phyloP scores from a whole-genome alignment of 495 filamentous ascomycete species.

The Penicillium mononematosum region DNA sequence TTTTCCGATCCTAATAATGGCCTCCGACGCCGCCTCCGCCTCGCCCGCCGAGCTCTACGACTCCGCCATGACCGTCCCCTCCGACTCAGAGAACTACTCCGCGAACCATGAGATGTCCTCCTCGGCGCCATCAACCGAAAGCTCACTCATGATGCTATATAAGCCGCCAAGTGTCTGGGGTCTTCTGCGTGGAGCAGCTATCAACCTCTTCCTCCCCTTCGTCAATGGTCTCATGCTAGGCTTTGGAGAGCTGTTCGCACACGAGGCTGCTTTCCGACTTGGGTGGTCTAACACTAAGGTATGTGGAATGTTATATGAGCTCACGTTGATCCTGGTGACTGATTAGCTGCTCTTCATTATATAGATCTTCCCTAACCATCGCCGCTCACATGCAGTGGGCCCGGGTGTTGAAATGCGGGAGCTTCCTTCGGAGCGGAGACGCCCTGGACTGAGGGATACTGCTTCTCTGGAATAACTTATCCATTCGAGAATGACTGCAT shows the following conservation, averaged over 20 bases:
- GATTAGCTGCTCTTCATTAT: neutral
- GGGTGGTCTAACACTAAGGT: constrained; percentile 95
- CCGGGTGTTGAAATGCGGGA: constrained; percentile 65
- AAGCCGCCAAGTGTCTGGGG: constrained; percentile 82
- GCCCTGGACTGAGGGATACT: constrained; percentile 49
- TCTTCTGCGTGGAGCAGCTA: constrained; percentile 81
- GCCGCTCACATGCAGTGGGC: constrained; percentile 57
- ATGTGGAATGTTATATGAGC: constrained; percentile 21
- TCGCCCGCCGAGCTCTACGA: constrained; percentile 64
- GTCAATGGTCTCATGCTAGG: constrained; percentile 98
- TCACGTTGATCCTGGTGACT: constrained; percentile 6
- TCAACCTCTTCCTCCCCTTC: constrained; percentile 92
- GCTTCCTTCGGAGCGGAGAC: constrained; percentile 49
- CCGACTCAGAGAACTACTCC: constrained; percentile 88
- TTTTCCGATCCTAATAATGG: constrained; percentile 29
- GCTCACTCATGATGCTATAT: constrained; percentile 83
- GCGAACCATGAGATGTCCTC: constrained; percentile 61
- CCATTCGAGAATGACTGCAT: constrained; percentile 15
- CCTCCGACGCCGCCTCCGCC: constrained; percentile 44
- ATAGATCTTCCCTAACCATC: constrained; percentile 65
- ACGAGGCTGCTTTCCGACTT: constrained; percentile 88
- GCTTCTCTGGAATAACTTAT: constrained; percentile 37
- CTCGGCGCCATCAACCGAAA: constrained; percentile 62
- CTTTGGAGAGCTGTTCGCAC: constrained; percentile 93
- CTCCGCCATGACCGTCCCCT: constrained; percentile 80